Conservation (phyloP, 2,329 filamentous ascomycete species). For the Leptographium lundbergii region DNA sequence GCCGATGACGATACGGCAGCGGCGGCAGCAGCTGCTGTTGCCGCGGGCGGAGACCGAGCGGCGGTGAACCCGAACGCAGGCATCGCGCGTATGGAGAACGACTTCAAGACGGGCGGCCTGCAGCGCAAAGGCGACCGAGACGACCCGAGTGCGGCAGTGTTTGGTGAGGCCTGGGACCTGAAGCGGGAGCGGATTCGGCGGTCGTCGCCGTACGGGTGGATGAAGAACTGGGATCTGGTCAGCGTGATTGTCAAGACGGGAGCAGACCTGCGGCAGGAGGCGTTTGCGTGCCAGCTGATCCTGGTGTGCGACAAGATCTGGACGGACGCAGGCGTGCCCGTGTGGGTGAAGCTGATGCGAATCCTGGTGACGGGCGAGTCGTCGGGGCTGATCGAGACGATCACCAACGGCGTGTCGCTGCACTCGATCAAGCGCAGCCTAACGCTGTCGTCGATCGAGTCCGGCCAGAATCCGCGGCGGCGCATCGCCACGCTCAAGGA, state of each 20-base stretch:
- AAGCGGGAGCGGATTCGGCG: slow-evolving; percentile 77
- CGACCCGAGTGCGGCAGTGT: slow-evolving; percentile 74
- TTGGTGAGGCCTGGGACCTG: slow-evolving; percentile 74
- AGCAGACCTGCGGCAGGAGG: slow-evolving; percentile 70
- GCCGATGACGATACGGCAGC: not conserved
- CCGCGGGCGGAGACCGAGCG: slow-evolving; percentile 27
- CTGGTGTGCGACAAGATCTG: slow-evolving; percentile 72
- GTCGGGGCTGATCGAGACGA: slow-evolving; percentile 75
- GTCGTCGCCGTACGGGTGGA: slow-evolving; percentile 75
- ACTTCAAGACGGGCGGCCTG: slow-evolving; percentile 74
- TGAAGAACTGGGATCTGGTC: slow-evolving; percentile 81
- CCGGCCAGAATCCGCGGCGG: slow-evolving; percentile 59
- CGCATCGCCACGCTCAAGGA: slow-evolving; percentile 71
- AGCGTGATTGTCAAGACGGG: slow-evolving; percentile 84
- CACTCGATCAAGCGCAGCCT: slow-evolving; percentile 75
- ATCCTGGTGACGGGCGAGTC: slow-evolving; percentile 78
- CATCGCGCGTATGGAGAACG: slow-evolving; percentile 77
- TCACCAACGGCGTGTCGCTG: slow-evolving; percentile 77
- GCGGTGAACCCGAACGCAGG: slow-evolving; percentile 58
- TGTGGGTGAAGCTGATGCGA: slow-evolving; percentile 85
- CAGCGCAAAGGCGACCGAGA: slow-evolving; percentile 72
- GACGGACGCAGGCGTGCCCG: slow-evolving; percentile 58
- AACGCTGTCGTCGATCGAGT: slow-evolving; percentile 61
- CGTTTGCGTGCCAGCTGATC: slow-evolving; percentile 78
- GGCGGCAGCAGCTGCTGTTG: slow-evolving; percentile 21